Base-by-base conservation (phyloP, 2,329 filamentous ascomycete species). In the Aspergillus sojae region DNA sequence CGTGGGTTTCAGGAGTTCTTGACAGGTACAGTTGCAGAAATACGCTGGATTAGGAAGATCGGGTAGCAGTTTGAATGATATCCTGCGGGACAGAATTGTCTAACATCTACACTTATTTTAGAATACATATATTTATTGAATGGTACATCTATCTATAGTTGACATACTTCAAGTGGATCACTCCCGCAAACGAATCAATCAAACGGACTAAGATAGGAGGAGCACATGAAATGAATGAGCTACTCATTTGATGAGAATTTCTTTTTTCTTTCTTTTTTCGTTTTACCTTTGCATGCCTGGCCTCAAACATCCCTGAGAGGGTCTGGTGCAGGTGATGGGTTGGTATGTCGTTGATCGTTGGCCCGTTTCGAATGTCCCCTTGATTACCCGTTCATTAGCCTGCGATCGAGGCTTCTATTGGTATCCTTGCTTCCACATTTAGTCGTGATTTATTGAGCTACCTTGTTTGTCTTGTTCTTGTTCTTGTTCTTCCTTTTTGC, bases 391-490 rank as follows among this genome's bases (percentile, higher is more conserved):
- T 56, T 61, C 41, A n/a, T 34, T 58, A 58, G 56, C 56, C 28
- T 48, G 21, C 28, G 10, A 30, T n/a, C 32, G 21, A 23, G 26
- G 28, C 3, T 34, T 21, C 21, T 21, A 21, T 43, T 30, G 21
- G 46, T 57, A 60, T 60, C 61, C 57, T 57, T 57, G 52, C 52
- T 26, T 62, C 32, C 41, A 56, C 48, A 62, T 62, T 28, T 23
- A 39, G 12, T 39, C 12, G 26, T 23, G 19, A 7, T 21, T 39
- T 11, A 16, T 39, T 55, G n/a, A 14, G 6, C 36, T 26, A 39
- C 6, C 32, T 23, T 23, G n/a, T 26, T 26, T 19, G 36, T 36
- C 23, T 23, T 34, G 30, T 59, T 50, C 12, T 54, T 36, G 4
- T 36, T 30, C 19, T 5, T 23, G 4, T 21, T 21, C n/a, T 26